Conservation (phyloP, 495 filamentous ascomycete species). For the Penicillium salamii region DNA sequence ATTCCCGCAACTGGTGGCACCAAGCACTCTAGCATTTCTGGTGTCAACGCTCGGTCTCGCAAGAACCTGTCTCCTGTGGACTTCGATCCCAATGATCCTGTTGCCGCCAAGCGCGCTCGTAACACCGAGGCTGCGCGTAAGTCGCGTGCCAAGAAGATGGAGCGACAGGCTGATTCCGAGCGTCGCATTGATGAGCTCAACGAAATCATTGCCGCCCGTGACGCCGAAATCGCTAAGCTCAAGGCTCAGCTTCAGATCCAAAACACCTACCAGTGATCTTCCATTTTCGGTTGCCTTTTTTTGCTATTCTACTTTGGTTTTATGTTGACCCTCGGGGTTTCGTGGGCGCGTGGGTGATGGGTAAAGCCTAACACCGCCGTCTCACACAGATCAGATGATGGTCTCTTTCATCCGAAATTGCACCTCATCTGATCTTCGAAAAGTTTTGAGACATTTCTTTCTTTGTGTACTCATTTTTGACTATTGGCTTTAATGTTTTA, state of each 20-base stretch:
- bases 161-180: constrained; percentile 63
- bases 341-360: constrained; percentile 33
- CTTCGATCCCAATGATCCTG: constrained; percentile 56
- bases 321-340: constrained; percentile 12
- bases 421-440: constrained; percentile 17
- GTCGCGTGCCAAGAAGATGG: constrained; percentile 79
- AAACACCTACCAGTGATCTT: constrained; percentile 18
- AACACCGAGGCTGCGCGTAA: constrained; percentile 96
- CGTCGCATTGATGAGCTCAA: constrained; percentile 48
- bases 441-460: constrained; percentile 20
- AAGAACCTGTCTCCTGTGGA: constrained; percentile 78
- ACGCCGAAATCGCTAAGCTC: constrained; percentile 58
- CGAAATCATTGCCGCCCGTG: constrained; percentile 48
- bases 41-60: constrained; percentile 67
- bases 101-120: constrained; percentile 87
- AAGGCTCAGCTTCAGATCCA: constrained; percentile 27
- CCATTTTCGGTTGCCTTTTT: constrained; percentile 2
- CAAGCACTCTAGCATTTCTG: constrained; percentile 67
- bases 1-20: constrained; percentile 25
- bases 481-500: constrained; percentile 9
- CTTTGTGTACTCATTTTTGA: constrained; percentile 21
- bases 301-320: constrained; percentile 13
- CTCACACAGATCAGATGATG: constrained; percentile 24
- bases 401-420: constrained; percentile 11
- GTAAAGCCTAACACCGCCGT: constrained; percentile 29